phyloP scores from a whole-genome alignment of 345 rosid genomes.

The Hibiscus trionum region DNA sequence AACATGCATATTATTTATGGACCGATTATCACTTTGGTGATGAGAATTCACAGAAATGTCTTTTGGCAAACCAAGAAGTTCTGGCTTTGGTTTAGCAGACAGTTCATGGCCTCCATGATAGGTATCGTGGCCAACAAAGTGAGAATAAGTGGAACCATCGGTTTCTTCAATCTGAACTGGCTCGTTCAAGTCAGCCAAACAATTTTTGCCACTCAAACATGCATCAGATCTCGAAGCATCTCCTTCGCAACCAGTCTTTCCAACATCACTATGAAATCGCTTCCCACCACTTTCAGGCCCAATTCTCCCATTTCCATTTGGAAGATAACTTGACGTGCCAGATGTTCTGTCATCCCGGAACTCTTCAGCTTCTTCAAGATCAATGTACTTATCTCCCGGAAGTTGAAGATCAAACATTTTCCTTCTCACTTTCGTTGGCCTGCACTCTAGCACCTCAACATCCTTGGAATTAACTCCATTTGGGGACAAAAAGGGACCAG shows the following conservation, averaged over 20 bases:
- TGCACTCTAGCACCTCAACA: slow-evolving; percentile 47
- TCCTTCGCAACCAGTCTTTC: slow-evolving; percentile 28
- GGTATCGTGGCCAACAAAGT: slow-evolving; percentile 21
- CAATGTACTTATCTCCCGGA: slow-evolving; percentile 71
- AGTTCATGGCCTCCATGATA: slow-evolving; percentile 28
- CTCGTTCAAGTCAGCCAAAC: slow-evolving; percentile 72
- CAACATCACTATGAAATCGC: slow-evolving; percentile 23
- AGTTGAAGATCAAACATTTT: slow-evolving; percentile 79
- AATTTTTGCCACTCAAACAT: slow-evolving; percentile 29
- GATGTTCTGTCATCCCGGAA: slow-evolving; percentile 27
- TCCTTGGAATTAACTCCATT: slow-evolving; percentile 50
- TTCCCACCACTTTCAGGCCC: slow-evolving; percentile 29
- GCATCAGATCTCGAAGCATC: slow-evolving; percentile 34
- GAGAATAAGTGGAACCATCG: slow-evolving; percentile 28
- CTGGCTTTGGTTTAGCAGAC: slow-evolving; percentile 24
- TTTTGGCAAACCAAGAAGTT: slow-evolving; percentile 34
- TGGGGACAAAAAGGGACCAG: slow-evolving; percentile 41
- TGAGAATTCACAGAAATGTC: slow-evolving; percentile 27
- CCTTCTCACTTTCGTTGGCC: slow-evolving; percentile 71
- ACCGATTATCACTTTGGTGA: slow-evolving; percentile 23
- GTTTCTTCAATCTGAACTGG: slow-evolving; percentile 54
- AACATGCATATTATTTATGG: slow-evolving; percentile 8
- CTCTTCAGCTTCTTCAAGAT: slow-evolving; percentile 40
- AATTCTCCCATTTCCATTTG: slow-evolving; percentile 35
- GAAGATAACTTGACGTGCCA: slow-evolving; percentile 36